Evolutionary conservation across 208 protist species (phyloP), one percentile per base, ranked within the genome.

Genomic region (Leishmania amazonensis): DNA sequence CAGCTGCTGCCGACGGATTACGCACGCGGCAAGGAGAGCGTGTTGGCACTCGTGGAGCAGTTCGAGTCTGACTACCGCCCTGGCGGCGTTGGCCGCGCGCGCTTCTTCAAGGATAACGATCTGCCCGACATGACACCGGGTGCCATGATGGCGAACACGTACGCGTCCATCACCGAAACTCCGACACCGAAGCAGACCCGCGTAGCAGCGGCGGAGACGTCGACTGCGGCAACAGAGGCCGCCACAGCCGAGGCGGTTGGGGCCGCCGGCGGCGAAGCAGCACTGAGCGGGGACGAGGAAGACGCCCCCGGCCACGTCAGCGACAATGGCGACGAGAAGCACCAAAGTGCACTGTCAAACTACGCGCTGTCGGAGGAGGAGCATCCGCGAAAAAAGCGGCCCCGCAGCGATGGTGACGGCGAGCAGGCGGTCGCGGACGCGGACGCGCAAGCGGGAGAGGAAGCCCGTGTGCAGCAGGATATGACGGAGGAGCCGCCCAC

Each of bases 41-140:
- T 97, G 42, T 58, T 96, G 21, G 73, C 71, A 21, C 80, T 94
- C 6, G 89, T 94, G 40, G 81, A 87, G 1, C 91, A 92, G 74
- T 91, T 97, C 47, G 89, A 86, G 58, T 76, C 88, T 65, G 94
- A 97, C 82, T 97, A 97, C 86, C 91, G 86, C 70, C 84, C 89
- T 6, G 91, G 90, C 42, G 94, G 94, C n/a, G 68, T 97, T 57
- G 94, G 86, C 17, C 90, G 92, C 47, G 38, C 83, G 53, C 85
- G 86, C 35, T 97, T 96, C 82, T 74, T 94, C 38, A 90, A 96
- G 80, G 72, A 90, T 35, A 95, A 95, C 75, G 89, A 90, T 60
- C 88, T 96, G 28, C 78, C 85, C 13, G 79, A 85, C 53, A 57
- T 81, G 35, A 78, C 78, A 38, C 71, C 49, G 11, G 70, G 53